Evolutionary conservation across 768 basidiomycete genomes (phyloP).

Genomic region (Cystoderma amianthinum): DNA sequence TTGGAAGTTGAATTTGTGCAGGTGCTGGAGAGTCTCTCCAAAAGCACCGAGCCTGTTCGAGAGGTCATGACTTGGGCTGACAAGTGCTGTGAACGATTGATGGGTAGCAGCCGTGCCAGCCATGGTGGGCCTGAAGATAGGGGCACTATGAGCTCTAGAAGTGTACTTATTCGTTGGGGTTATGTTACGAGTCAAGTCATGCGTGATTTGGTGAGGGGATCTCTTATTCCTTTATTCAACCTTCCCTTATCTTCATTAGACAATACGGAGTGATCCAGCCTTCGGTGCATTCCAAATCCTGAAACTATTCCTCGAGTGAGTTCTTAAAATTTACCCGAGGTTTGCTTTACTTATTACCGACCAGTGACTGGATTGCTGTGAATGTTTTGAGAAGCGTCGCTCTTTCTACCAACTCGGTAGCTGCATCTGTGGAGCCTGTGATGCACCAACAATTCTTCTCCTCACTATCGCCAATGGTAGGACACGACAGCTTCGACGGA

Average conservation of each 20-base stretch:
- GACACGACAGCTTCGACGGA: constrained; percentile 75
- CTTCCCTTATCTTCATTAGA: constrained; percentile 33
- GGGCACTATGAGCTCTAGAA: constrained; percentile 78
- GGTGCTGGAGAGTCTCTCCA: constrained; percentile 65
- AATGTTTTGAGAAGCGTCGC: constrained; percentile 85
- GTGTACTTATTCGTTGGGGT: constrained; percentile 85
- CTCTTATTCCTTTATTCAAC: constrained; percentile 2
- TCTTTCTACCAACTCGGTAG: constrained; percentile 85
- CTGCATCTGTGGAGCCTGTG: constrained; percentile 85
- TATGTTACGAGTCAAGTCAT: constrained; percentile 92
- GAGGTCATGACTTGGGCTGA: constrained; percentile 91
- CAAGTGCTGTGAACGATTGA: constrained; percentile 79
- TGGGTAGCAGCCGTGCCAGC: constrained; percentile 58
- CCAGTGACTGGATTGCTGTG: constrained; percentile 86
- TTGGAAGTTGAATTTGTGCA: constrained; percentile 78
- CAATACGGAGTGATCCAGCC: constrained; percentile 86
- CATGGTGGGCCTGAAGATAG: constrained; percentile 60
- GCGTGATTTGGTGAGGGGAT: constrained; percentile 70
- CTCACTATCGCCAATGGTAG: constrained; percentile 84
- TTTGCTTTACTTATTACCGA: constrained; percentile 8
- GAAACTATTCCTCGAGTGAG: constrained; percentile 86
- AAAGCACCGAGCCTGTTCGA: constrained; percentile 74
- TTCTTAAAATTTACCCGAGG: constrained; percentile 12
- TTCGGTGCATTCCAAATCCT: constrained; percentile 91
- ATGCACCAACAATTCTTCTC: constrained; percentile 89